Evolutionary conservation across 495 filamentous ascomycete genomes (phyloP).

Genomic region (Podospora tetraspora): DNA sequence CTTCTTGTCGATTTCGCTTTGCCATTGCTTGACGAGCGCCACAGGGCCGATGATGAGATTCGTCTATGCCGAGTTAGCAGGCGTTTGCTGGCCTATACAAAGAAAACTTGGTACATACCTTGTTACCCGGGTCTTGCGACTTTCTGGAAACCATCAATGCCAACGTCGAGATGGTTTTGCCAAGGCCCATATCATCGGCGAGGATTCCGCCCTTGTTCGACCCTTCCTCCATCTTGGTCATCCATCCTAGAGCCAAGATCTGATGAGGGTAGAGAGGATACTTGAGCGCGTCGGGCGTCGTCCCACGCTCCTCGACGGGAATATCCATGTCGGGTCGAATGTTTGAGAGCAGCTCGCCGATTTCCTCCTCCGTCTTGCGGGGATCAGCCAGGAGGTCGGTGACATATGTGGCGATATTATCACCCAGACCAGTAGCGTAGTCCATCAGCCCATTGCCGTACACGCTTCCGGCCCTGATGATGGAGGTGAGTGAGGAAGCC

Average conservation of each 20-base stretch:
- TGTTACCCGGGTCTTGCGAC: constrained; percentile 47
- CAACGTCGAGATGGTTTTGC: constrained; percentile 88
- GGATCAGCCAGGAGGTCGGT: constrained; percentile 49
- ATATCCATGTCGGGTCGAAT: constrained; percentile 71
- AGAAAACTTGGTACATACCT: constrained; percentile 16
- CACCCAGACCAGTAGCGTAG: constrained; percentile 15
- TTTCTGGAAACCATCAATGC: constrained; percentile 74
- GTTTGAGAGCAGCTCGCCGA: constrained; percentile 62
- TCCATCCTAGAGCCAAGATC: constrained; percentile 75
- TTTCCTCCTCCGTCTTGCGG: constrained; percentile 56
- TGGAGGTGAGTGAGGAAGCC: not conserved
- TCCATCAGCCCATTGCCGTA: constrained; percentile 27
- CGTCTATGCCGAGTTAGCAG: constrained; percentile 44
- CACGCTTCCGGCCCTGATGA: not conserved
- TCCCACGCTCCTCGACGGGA: constrained; percentile 57
- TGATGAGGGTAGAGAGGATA: constrained; percentile 75
- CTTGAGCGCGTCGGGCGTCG: constrained; percentile 69
- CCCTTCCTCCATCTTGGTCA: constrained; percentile 74
- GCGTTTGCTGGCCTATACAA: not conserved
- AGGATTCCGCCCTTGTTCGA: constrained; percentile 77
- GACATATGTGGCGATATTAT: constrained; percentile 27
- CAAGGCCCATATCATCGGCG: constrained; percentile 92
- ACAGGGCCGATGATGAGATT: constrained; percentile 86
- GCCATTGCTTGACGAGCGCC: constrained; percentile 85
- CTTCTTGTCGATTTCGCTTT: constrained; percentile 72